Evolutionary conservation across 2,329 filamentous ascomycete species (phyloP), one percentile per base, ranked within the genome.

Genomic region (Stromatinia cepivora): DNA sequence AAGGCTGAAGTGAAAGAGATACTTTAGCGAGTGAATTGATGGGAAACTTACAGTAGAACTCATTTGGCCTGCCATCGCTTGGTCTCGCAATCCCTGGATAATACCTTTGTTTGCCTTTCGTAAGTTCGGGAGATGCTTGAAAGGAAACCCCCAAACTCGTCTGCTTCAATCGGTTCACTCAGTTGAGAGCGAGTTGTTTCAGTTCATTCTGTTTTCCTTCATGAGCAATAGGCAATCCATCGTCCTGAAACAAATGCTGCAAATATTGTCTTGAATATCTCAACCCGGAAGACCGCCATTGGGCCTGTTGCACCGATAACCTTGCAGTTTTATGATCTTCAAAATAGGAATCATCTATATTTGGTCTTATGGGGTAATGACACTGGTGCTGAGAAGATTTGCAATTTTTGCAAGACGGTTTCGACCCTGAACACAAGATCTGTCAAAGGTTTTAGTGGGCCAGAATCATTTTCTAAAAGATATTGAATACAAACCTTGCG

Each of bases 101-200:
- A 98, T 93, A 76, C 98, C 95, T 79, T 98, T 98, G 81, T 99
- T 99, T 67, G 95, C 94, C 79, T 97, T 98, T 76, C 98, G 94
- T n/a, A 99, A 84, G 25, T 98, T 94, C 0, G 94, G 93, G 61
- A 99, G 82, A 75, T 99, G 98, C 82, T 98, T 99, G 84, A 97
- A 99, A 50, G 92, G 88, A 80, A 99, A 98, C 72, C 88, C 46
- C 95, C 95, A 83, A 99, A 98, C 77, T 99, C 95, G 78, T 99
- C 95, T 0, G 90, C 86, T 46, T 88, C 87, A 22, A 94, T 88
- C 0, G 95, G 94, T 79, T 99, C 95, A 79, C 94, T 98, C 50
- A 98, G 84, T 74, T 90, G 36, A 98, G 94, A 8, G 78, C 98
- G 95, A 7, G 94, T 93, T 46, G 95, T 95, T 57, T 20, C 17